Percentiles rank a stretch among this genome's conserved stretches.
Conservation (phyloP, 352 stramenopile species). For the Phytopythium ostracodes region DNA sequence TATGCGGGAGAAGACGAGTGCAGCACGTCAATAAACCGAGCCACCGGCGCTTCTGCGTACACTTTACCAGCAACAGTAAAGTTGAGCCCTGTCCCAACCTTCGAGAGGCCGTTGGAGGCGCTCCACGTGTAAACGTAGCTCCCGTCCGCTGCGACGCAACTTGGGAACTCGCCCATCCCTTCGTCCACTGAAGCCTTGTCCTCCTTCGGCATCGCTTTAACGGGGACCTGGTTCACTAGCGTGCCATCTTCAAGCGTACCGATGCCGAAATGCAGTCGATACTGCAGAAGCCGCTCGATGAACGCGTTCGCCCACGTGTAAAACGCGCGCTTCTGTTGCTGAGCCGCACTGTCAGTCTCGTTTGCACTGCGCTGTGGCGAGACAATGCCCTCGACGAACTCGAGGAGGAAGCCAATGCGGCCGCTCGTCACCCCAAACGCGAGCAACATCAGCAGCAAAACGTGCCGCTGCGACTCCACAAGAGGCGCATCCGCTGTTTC, state of each 20-base stretch:
- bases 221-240: slow-evolving; percentile 38
- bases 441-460: slow-evolving; percentile 44
- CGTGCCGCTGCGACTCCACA: slow-evolving; percentile 20
- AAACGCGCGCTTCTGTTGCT: slow-evolving; percentile 16
- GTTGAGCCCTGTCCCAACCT: slow-evolving; percentile 67
- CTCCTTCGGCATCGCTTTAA: slow-evolving; percentile 36
- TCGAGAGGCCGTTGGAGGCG: slow-evolving; percentile 33
- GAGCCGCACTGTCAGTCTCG: slow-evolving; percentile 3
- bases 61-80: slow-evolving; percentile 72
- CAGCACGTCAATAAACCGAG: slow-evolving; percentile 19
- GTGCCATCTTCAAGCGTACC: slow-evolving; percentile 39
- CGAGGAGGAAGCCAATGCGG: slow-evolving; percentile 39
- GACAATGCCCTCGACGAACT: slow-evolving; percentile 39
- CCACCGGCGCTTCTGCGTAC: slow-evolving; percentile 32
- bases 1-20: slow-evolving; percentile 15
- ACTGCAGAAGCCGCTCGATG: slow-evolving; percentile 43
- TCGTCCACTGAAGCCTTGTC: background rate
- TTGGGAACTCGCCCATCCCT: slow-evolving; percentile 13
- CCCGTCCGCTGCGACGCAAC: slow-evolving; percentile 47
- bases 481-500: background rate
- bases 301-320: slow-evolving; percentile 31
- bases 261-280: slow-evolving; percentile 48
- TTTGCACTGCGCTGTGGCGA: background rate
- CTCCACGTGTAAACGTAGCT: slow-evolving; percentile 67
- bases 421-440: slow-evolving; percentile 57